These are phyloP conservation scores for Zygosaccharomyces bailii DNA, from an alignment of 805 yeast genomes.

Conservation along the genomic window DNA sequence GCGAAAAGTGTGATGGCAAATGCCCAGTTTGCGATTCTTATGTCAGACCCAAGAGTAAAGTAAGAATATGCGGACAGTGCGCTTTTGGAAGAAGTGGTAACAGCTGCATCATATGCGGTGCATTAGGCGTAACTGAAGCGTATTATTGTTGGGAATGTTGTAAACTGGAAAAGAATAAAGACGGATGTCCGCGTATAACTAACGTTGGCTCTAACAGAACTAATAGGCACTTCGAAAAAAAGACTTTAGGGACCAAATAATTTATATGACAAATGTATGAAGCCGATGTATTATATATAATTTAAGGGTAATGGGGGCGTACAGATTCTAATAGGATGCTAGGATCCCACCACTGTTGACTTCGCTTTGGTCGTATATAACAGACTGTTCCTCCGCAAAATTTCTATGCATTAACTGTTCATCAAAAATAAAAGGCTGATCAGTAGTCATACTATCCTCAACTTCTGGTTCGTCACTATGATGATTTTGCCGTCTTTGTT, in stretches of 20 bases:
- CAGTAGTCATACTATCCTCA: slow-evolving; percentile 14
- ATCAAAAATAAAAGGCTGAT: slow-evolving; percentile 23
- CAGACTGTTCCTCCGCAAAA: slow-evolving; percentile 1
- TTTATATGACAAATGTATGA: not conserved
- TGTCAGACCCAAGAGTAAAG: slow-evolving; percentile 66
- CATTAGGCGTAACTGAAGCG: slow-evolving; percentile 60
- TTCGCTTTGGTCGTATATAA: slow-evolving; percentile 3
- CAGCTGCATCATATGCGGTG: slow-evolving; percentile 77
- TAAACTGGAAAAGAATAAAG: slow-evolving; percentile 70
- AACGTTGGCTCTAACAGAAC: slow-evolving; percentile 76
- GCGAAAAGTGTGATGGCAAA: slow-evolving; percentile 84
- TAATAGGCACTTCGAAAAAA: slow-evolving; percentile 61
- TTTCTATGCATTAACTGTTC: slow-evolving; percentile 18
- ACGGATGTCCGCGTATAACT: slow-evolving; percentile 85
- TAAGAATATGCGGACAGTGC: slow-evolving; percentile 80
- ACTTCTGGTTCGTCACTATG: slow-evolving; percentile 3
- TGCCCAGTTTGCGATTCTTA: slow-evolving; percentile 89
- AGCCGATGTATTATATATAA: no score
- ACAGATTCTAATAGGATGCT: not conserved
- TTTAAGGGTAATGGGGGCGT: not conserved
- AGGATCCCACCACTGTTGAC: slow-evolving; percentile 1
- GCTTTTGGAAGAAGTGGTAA: slow-evolving; percentile 63
- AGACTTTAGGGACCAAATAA: slow-evolving; percentile 15
- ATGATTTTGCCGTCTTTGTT: not conserved
- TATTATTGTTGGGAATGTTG: slow-evolving; percentile 87